Percentiles rank a stretch among this genome's conserved stretches.
Evolutionary conservation across 306 rosid species (phyloP).

Genomic region (Prunus salicina): DNA sequence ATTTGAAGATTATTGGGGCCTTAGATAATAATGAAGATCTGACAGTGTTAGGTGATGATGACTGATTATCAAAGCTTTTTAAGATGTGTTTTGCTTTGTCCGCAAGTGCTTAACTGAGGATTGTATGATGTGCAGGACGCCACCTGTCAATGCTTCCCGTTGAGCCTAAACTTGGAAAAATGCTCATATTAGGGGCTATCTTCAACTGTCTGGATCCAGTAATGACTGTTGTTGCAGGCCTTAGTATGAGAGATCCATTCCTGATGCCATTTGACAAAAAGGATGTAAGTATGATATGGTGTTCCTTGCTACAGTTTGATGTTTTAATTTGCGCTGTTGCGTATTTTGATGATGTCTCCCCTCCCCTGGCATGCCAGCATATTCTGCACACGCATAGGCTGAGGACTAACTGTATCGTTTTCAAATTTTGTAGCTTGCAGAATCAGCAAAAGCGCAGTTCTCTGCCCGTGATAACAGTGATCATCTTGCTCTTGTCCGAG

Average conservation of each 20-base stretch:
- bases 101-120: constrained; percentile 12
- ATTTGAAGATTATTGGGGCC: constrained; percentile 86
- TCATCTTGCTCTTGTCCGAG: constrained; percentile 81
- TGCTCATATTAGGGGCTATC: constrained; percentile 89
- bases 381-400: constrained; percentile 2
- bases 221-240: constrained; percentile 88
- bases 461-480: constrained; percentile 68
- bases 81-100: constrained; percentile 10
- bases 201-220: constrained; percentile 90
- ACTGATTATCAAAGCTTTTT: neutral
- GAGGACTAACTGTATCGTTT: constrained; percentile 7
- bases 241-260: constrained; percentile 94
- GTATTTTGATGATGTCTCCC: neutral
- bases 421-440: constrained; percentile 42
- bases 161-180: constrained; percentile 97
- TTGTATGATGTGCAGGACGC: constrained; percentile 54
- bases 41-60: constrained; percentile 54
- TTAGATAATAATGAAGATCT: constrained; percentile 82
- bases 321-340: neutral
- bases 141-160: constrained; percentile 79
- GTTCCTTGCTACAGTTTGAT: neutral
- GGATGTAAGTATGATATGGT: constrained; percentile 58
- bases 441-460: constrained; percentile 45
- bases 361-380: neutral
- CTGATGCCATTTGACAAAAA: constrained; percentile 84